Base-by-base conservation (phyloP, 768 basidiomycete genomes). In the Tricholoma sp. region DNA sequence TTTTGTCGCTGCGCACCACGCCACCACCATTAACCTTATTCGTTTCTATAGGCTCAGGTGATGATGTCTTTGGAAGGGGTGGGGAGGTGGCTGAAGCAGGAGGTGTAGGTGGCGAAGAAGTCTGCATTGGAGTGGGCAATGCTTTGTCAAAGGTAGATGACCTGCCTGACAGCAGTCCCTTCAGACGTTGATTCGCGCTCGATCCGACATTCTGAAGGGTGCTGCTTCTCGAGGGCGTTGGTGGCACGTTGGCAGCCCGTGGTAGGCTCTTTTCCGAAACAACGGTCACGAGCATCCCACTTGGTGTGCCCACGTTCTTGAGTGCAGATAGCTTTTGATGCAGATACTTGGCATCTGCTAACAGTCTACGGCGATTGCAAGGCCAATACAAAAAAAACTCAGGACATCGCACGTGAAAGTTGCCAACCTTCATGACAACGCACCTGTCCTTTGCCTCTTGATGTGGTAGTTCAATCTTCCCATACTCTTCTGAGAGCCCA, bases 381-480 rank as follows among this genome's bases (percentile, higher is more conserved):
- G 24, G 53, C 29, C 22, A 37, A 27, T 27, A 27, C 5, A 49
- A 49, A 49, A 31, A 43, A 43, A 19, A 43, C 10, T 52, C 18
- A 29, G 51, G 32, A 39, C 27, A 49, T 52, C 18, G 45, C 52
- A n/a, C 31, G 35, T 55, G 18, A 47, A 29, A 22, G 21, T 51
- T 52, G 27, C n/a, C 11, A 6, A 50, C 50, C 50, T 57, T 50
- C 52, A 24, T 52, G 54, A 73, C 82, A 59, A 50, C 47, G 27
- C 63, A 92, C 93, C 93, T 84, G 57, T 84, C 82, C 75, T 96
- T 97, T 21, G 91, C 94, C 59, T 88, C 90, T 58, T 84, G 83
- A 65, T 81, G 83, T 54, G 87, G 91, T 29, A 98, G 75, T 62
- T 94, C 91, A 55, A 97, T 84, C 66, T 80, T 84, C 53, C 78